Base-by-base conservation (phyloP, 192 early-diverging fungal species). In the Backusella psychrophila region DNA sequence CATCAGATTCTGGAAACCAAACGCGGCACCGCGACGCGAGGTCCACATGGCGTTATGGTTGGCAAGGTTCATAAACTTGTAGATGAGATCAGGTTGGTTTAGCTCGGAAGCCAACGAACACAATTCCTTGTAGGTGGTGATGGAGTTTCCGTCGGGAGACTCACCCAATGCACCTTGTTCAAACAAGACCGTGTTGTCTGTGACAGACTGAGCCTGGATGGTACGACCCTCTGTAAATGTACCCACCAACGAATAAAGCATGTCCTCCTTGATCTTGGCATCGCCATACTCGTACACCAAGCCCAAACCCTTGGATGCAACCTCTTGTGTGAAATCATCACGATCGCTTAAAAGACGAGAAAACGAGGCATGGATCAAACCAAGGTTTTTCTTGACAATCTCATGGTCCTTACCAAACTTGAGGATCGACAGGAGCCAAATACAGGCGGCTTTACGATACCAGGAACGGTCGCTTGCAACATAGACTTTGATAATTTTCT, bases 61-160 rank as follows among this genome's bases (percentile, higher is more conserved):
- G 1, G 97, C 97, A 8, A 98, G 85, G 41, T 94, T 92, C 92
- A 97, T 95, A 76, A 98, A 95, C 74, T 93, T 93, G 83, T 97
- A 97, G 6, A 97, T 93, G 17, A 98, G 84, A 66, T 97, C 94
- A 3, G 97, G 96, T 53, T 97, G 94, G 71, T 95, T 96, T 89
- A 98, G 90, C 49, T 97, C 97, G 17, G 92, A 90, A 0, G 97
- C 96, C n/a, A 98, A 85, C 3, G 93, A 94, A 63, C 95, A 85
- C 36, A 98, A 88, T 23, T 90, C 92, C 81, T 93, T 89, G 78
- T 93, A 94, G 3, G 92, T 93, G 8, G 92, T 87, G 70, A 91
- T 84, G 0, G 82, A 81, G 21, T 84, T 87, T 3, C 93, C 95
- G 66, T 93, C 95, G 6, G 95, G 95, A 5, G 95, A 82, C 23